Evolutionary conservation across 2,329 filamentous ascomycete species (phyloP), one percentile per base, ranked within the genome.

Genomic region (Trichoderma koningii): DNA sequence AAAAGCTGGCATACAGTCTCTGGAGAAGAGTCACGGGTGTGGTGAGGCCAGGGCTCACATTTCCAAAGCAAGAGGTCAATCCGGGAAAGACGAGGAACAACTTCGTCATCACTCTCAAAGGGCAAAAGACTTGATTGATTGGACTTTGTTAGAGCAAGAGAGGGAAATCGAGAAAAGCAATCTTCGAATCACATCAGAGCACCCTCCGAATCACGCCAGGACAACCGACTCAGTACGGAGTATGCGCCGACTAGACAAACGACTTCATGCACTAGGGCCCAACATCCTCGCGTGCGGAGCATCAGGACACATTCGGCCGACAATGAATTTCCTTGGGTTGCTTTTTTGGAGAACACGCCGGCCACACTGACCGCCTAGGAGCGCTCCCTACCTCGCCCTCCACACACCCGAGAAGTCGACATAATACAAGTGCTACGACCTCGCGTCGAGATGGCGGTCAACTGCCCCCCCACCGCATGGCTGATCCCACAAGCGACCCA

Each of bases 1-100:
- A 89, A 51, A 96, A 97, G 76, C 81, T 99, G 57, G 87, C 92
- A 23, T 98, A 97, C 76, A 93, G 93, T 68, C 81, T 98, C n/a
- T 97, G 93, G 90, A 85, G 79, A 69, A 83, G 84, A 66, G 75
- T 7, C 70, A 69, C 5, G 34, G 66, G n/a, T 48, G 63, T 30
- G 52, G 68, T 55, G 59, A 66, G 19, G 65, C 45, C 55, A 65
- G 65, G 9, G 44, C 67, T 26, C 66, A 68, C 19, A n/a, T 76
- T 76, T 62, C 57, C 70, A 66, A 98, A 98, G 78, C 84, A 85
- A 67, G 89, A 95, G 74, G 75, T 97, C 47, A 89, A 91, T 67
- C 84, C 91, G 23, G 93, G 93, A 12, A 80, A 82, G 61, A 85
- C 82, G 26, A 87, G 93, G 74, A 99, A 99, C 77, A 98, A 99